These are phyloP conservation scores for Rutstroemia sp. DNA, from an alignment of 2,329 filamentous ascomycete species.

Conservation along the genomic window DNA sequence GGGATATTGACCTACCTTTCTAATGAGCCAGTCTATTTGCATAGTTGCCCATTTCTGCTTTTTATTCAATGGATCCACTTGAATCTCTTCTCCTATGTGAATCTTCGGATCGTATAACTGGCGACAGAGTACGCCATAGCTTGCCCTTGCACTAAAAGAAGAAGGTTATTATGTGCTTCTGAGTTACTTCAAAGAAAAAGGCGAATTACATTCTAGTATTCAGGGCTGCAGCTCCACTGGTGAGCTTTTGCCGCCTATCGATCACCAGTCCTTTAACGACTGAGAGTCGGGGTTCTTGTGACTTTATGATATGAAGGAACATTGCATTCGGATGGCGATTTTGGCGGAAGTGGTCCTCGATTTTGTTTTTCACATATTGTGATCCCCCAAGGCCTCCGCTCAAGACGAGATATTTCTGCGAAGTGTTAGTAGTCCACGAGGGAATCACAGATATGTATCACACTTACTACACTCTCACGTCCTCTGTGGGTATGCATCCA, in stretches of 20 bases:
- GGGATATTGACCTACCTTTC: slow-evolving; percentile 25
- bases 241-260: slow-evolving; percentile 42
- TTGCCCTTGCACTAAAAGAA: slow-evolving; percentile 30
- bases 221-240: slow-evolving; percentile 36
- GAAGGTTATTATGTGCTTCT: background rate
- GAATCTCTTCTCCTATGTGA: slow-evolving; percentile 33
- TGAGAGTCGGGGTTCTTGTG: slow-evolving; percentile 45
- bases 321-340: slow-evolving; percentile 32
- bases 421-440: background rate
- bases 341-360: slow-evolving; percentile 32
- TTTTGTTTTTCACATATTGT: slow-evolving; percentile 37
- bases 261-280: slow-evolving; percentile 46
- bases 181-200: no score
- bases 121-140: slow-evolving; percentile 36
- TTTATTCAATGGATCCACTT: slow-evolving; percentile 30
- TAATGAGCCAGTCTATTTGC: slow-evolving; percentile 38
- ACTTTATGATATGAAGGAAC: slow-evolving; percentile 34
- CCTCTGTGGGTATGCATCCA: slow-evolving; percentile 9
- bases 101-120: slow-evolving; percentile 31
- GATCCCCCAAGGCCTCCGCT: slow-evolving; percentile 41
- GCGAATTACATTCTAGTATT: slow-evolving; percentile 33
- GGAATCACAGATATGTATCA: background rate
- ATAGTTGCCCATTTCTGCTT: slow-evolving; percentile 32
- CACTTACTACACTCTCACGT: slow-evolving; percentile 7
- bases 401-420: slow-evolving; percentile 36